Conservation (phyloP, 192 early-diverging fungal genomes). For the Funneliformis mosseae region DNA sequence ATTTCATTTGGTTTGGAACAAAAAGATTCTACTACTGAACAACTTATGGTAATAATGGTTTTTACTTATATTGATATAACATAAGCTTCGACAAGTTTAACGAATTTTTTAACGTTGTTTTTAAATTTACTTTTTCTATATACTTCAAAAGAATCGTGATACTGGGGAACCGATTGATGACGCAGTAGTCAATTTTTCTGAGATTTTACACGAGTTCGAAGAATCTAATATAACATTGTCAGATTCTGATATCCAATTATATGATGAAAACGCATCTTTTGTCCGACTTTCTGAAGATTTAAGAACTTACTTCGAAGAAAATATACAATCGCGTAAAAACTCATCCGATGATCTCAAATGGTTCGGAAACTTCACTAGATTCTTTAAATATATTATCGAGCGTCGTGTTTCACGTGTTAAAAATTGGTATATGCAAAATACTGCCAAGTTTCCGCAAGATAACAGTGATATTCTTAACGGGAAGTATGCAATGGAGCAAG, state of each 20-base stretch:
- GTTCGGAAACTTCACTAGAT: background rate
- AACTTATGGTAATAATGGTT: background rate
- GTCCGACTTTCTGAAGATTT: conserved; percentile 15
- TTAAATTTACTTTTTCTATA: background rate
- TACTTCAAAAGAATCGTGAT: conserved; percentile 12
- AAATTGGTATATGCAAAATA: conserved; percentile 31
- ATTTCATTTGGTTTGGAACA: conserved; percentile 9
- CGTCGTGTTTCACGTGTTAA: conserved; percentile 16
- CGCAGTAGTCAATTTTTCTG: background rate
- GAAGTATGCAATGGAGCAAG: conserved; percentile 18
- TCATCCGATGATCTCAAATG: conserved; percentile 23
- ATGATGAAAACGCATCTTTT: background rate
- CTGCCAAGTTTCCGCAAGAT: conserved; percentile 22
- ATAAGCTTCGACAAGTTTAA: background rate
- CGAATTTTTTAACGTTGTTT: background rate
- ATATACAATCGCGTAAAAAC: background rate
- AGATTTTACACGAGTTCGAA: background rate
- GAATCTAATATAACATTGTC: background rate
- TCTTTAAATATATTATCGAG: conserved; percentile 27
- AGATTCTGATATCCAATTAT: conserved; percentile 11
- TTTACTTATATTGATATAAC: no score
- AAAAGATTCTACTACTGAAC: conserved; percentile 17
- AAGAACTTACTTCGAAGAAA: conserved; percentile 27
- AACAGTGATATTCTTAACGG: conserved; percentile 28
- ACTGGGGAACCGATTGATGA: background rate